phyloP scores from a whole-genome alignment of 805 yeast genomes.

The Kurtzmaniella fragi region DNA sequence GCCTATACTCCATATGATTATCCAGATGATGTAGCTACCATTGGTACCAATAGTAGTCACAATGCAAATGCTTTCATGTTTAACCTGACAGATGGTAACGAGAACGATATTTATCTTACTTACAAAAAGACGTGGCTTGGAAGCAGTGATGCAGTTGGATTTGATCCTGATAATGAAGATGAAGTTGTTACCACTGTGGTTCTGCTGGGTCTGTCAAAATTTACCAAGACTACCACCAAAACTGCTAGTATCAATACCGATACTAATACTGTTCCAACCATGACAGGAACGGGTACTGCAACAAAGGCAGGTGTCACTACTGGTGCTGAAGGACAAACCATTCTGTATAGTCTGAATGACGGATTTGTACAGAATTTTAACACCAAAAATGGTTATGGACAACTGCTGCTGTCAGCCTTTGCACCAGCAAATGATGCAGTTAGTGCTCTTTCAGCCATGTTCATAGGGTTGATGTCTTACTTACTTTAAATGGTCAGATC shows the following conservation, averaged over 20 bases:
- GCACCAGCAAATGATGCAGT: too few species aligned
- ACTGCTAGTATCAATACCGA: constrained; percentile 8
- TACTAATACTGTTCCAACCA: constrained; percentile 9
- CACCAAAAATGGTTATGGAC: too few species aligned
- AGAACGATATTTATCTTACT: constrained; percentile 47
- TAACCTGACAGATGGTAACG: constrained; percentile 39
- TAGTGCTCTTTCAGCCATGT: too few species aligned
- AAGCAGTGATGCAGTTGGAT: constrained; percentile 60
- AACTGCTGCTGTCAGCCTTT: too few species aligned
- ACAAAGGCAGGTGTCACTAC: constrained; percentile 9
- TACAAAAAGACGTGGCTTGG: constrained; percentile 59
- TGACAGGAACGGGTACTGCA: constrained; percentile 10
- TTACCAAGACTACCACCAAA: constrained; percentile 15
- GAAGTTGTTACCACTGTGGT: constrained; percentile 10
- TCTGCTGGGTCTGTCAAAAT: constrained; percentile 11
- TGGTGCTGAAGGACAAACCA: constrained; percentile 15
- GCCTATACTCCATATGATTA: constrained; percentile 67
- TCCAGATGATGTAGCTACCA: constrained; percentile 46
- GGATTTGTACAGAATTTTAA: neutral
- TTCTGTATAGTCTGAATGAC: neutral
- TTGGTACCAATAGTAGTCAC: constrained; percentile 36
- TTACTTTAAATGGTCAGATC: too few species aligned
- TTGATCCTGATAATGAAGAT: constrained; percentile 44
- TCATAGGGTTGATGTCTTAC: too few species aligned
- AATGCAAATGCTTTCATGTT: constrained; percentile 48